These are phyloP conservation scores for Chionographis japonica DNA, from an alignment of 106 monocot genomes.

Conservation along the genomic window DNA sequence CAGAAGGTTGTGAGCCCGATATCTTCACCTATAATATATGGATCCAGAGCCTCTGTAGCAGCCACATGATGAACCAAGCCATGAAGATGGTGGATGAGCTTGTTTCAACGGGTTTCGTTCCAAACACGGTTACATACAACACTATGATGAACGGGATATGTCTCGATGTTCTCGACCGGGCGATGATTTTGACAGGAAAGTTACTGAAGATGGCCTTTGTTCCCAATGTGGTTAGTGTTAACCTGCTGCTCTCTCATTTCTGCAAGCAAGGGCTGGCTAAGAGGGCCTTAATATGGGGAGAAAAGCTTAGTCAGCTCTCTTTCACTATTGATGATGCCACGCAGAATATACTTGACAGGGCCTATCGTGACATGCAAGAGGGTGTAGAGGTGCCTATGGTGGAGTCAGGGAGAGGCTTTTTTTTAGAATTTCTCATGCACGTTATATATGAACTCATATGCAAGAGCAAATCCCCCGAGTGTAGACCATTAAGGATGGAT, in stretches of 20 bases:
- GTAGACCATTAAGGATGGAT: conserved; percentile 13
- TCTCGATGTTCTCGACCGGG: conserved; percentile 58
- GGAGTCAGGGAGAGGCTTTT: conserved; percentile 28
- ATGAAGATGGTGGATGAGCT: conserved; percentile 56
- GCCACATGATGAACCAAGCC: conserved; percentile 48
- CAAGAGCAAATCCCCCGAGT: conserved; percentile 13
- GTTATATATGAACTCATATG: conserved; percentile 41
- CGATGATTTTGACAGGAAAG: conserved; percentile 64
- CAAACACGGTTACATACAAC: conserved; percentile 81
- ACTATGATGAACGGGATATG: conserved; percentile 81
- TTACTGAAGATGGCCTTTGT: conserved; percentile 77
- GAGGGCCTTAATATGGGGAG: conserved; percentile 65
- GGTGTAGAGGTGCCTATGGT: neutral
- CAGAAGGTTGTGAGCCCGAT: conserved; percentile 62
- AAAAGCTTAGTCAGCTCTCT: conserved; percentile 50
- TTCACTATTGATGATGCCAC: conserved; percentile 66
- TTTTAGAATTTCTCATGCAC: conserved; percentile 74
- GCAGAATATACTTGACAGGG: conserved; percentile 58
- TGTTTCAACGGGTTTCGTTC: conserved; percentile 40
- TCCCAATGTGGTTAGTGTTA: conserved; percentile 73
- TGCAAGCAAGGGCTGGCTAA: conserved; percentile 68
- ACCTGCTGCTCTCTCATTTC: conserved; percentile 78
- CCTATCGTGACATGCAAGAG: conserved; percentile 27
- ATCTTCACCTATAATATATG: conserved; percentile 89
- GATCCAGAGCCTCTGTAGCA: conserved; percentile 68